Conservation (phyloP, 805 yeast genomes). For the Cyberlindnera petersonii region DNA sequence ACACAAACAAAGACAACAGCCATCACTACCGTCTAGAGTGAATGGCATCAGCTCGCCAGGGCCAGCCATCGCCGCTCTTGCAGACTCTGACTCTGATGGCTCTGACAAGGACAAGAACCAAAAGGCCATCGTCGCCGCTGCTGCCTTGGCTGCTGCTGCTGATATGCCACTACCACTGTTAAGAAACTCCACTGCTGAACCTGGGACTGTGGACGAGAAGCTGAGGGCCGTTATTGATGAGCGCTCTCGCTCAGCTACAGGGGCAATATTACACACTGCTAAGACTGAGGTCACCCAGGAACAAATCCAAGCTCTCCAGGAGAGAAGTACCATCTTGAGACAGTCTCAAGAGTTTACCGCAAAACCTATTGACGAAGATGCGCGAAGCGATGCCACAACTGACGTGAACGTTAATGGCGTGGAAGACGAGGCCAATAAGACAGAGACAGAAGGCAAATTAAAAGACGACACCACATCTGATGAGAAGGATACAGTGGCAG, state of each 20-base stretch:
- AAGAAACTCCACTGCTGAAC: slow-evolving; percentile 6
- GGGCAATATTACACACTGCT: slow-evolving; percentile 4
- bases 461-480: slow-evolving; percentile 8
- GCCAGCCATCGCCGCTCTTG: slow-evolving; percentile 41
- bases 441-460: slow-evolving; percentile 1
- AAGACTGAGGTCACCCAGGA: slow-evolving; percentile 3
- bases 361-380: slow-evolving; percentile 3
- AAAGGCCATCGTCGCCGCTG: slow-evolving; percentile 72
- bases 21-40: slow-evolving; percentile 12
- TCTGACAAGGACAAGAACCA: slow-evolving; percentile 22
- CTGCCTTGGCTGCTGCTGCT: slow-evolving; percentile 80
- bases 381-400: slow-evolving; percentile 10
- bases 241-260: slow-evolving; percentile 2
- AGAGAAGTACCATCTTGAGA: slow-evolving; percentile 4
- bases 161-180: slow-evolving; percentile 62
- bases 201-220: slow-evolving; percentile 14
- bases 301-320: slow-evolving; percentile 10
- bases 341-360: slow-evolving; percentile 10
- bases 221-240: slow-evolving; percentile 8
- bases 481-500: slow-evolving; percentile 6
- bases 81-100: slow-evolving; percentile 23
- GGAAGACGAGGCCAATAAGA: neutral
- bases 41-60: slow-evolving; percentile 39
- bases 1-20: neutral
- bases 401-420: slow-evolving; percentile 7